Base-by-base conservation (phyloP, 2,329 filamentous ascomycete genomes). In the Plectosphaerella cucumerina region DNA sequence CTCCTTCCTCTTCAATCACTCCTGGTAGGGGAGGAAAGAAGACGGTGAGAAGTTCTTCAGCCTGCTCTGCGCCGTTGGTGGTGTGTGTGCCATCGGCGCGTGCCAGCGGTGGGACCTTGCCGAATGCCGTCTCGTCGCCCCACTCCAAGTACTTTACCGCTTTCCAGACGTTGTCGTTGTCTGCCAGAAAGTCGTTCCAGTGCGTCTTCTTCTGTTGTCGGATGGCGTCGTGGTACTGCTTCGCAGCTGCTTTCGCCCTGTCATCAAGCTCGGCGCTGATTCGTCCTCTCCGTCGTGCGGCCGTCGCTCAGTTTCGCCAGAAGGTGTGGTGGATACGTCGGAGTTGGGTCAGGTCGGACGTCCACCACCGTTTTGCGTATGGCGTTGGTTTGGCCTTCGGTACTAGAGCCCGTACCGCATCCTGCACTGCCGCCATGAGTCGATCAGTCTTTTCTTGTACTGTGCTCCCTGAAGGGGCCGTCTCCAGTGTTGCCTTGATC, bases 331-430 rank as follows among this genome's bases (percentile, higher is more conserved):
- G 57, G 23, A 62, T 56, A 18, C 49, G 51, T 12, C 60, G 59
- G 11, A 66, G 58, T 47, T 61, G 54, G 12, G 59, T 64, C 2
- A 66, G 55, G 50, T 65, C 60, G 5, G 52, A 53, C 10, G 56
- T 62, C 63, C 60, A 66, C 62, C 59, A 67, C 44, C 62, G 48
- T 49, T 65, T 65, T 45, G 58, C 56, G 44, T 65, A 59, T 18
- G 56, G 58, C 22, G 58, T 61, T 50, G 58, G 59, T 49, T 56
- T 61, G 18, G 61, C 57, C 48, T 54, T 61, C 34, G 58, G 62
- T 20, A 35, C 59, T n/a, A 49, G 37, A 14, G 22, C 39, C n/a
- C 43, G 26, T 15, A 44, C 47, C 21, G 47, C 37, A 20, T 44
- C 47, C 20, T 12, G 22, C 26, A 53, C 42, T 21, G 20, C 33